phyloP scores from a whole-genome alignment of 768 basidiomycete genomes.

The Sarcodon aspratus region DNA sequence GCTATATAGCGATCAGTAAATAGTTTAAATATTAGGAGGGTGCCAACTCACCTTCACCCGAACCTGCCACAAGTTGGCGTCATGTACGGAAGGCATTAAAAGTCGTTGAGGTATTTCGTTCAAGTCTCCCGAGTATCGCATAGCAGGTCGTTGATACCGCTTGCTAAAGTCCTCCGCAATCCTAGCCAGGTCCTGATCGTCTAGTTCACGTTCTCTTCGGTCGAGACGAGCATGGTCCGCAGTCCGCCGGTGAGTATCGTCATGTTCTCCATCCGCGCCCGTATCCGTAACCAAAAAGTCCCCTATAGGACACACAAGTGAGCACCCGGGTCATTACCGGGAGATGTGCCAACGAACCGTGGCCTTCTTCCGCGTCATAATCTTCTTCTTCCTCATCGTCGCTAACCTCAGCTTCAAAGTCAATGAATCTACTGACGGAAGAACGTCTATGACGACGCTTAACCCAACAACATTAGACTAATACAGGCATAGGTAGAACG shows the following conservation, averaged over 20 bases:
- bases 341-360: constrained; percentile 20
- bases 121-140: constrained; percentile 83
- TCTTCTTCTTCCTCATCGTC: constrained; percentile 96
- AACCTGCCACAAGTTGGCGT: constrained; percentile 93
- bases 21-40: neutral
- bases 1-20: constrained; percentile 28
- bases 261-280: constrained; percentile 57
- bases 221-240: constrained; percentile 61
- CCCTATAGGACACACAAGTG: neutral
- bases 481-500: neutral
- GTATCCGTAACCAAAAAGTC: constrained; percentile 24
- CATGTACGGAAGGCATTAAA: constrained; percentile 94
- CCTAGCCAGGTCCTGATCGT: constrained; percentile 71
- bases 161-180: constrained; percentile 76
- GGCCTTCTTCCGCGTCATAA: constrained; percentile 65
- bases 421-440: constrained; percentile 74
- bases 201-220: constrained; percentile 57
- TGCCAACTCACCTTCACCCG: constrained; percentile 64
- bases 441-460: constrained; percentile 59
- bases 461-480: constrained; percentile 4
- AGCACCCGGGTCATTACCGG: neutral
- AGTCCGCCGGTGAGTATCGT: constrained; percentile 34
- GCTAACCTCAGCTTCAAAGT: constrained; percentile 92
- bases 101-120: constrained; percentile 88
- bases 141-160: constrained; percentile 60